Conservation (phyloP, 1,284 basidiomycete genomes). For the Omphalotus olearius region DNA sequence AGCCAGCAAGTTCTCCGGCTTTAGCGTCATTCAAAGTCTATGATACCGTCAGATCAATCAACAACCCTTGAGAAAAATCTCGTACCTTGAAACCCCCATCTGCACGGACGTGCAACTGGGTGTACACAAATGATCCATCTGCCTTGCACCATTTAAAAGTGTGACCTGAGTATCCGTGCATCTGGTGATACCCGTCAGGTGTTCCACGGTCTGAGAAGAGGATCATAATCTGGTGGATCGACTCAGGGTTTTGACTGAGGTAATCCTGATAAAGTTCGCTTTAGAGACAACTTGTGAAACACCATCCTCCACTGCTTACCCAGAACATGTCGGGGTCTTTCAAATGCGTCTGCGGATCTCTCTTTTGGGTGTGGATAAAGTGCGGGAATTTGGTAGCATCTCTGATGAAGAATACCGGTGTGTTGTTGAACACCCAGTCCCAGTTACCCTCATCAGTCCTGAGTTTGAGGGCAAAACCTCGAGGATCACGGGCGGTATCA, state of each 20-base stretch:
- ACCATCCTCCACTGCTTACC: slow-evolving; percentile 36
- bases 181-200: slow-evolving; percentile 76
- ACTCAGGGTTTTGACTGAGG: slow-evolving; percentile 87
- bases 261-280: slow-evolving; percentile 64
- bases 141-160: slow-evolving; percentile 88
- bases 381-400: slow-evolving; percentile 85
- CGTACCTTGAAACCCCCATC: slow-evolving; percentile 75
- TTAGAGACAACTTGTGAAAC: neutral
- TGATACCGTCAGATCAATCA: neutral
- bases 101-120: slow-evolving; percentile 75
- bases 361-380: slow-evolving; percentile 95
- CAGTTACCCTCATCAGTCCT: slow-evolving; percentile 86
- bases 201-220: slow-evolving; percentile 91
- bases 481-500: slow-evolving; percentile 89
- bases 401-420: slow-evolving; percentile 85
- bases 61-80: slow-evolving; percentile 7
- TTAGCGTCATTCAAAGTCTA: slow-evolving; percentile 62
- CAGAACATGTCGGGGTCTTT: slow-evolving; percentile 82
- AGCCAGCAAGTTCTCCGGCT: slow-evolving; percentile 55
- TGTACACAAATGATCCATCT: slow-evolving; percentile 79
- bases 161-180: slow-evolving; percentile 92
- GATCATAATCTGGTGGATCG: slow-evolving; percentile 87
- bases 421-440: slow-evolving; percentile 93
- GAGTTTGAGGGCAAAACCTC: slow-evolving; percentile 91
- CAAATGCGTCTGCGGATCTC: slow-evolving; percentile 84